These are phyloP conservation scores for Alternaria postmessia DNA, from an alignment of 2,329 filamentous ascomycete species.

Conservation along the genomic window DNA sequence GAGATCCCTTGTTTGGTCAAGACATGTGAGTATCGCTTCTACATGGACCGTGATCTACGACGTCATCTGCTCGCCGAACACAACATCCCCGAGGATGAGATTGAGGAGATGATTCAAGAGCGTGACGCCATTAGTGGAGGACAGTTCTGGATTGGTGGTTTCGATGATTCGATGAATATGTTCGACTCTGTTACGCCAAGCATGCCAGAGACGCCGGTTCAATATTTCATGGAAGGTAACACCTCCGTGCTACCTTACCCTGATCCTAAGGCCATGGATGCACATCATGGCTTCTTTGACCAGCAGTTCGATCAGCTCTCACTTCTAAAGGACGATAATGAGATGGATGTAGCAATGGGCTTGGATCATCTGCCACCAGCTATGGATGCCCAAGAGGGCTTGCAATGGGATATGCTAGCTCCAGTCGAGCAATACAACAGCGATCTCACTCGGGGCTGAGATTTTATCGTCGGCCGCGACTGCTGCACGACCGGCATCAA, in stretches of 20 bases:
- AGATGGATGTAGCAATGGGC: slow-evolving; percentile 38
- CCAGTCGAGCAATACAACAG: slow-evolving; percentile 39
- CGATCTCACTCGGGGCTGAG: slow-evolving; percentile 6
- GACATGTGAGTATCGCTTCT: slow-evolving; percentile 64
- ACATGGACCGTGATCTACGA: slow-evolving; percentile 65
- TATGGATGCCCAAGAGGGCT: slow-evolving; percentile 28
- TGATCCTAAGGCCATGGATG: slow-evolving; percentile 11
- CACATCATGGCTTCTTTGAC: slow-evolving; percentile 10
- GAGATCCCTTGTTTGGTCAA: slow-evolving; percentile 62
- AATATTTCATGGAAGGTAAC: slow-evolving; percentile 28
- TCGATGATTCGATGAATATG: slow-evolving; percentile 32
- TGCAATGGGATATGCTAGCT: slow-evolving; percentile 36
- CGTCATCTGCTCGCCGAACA: slow-evolving; percentile 62
- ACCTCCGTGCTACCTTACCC: slow-evolving; percentile 10
- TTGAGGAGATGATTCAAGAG: slow-evolving; percentile 52
- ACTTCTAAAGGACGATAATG: slow-evolving; percentile 28
- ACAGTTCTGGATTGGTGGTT: slow-evolving; percentile 57
- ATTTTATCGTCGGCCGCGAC: neutral
- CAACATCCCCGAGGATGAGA: slow-evolving; percentile 42
- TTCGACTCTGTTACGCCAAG: slow-evolving; percentile 40
- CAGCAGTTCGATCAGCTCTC: slow-evolving; percentile 27
- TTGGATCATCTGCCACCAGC: slow-evolving; percentile 29
- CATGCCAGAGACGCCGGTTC: slow-evolving; percentile 43
- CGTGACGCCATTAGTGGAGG: slow-evolving; percentile 53
- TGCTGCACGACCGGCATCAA: neutral